Conservation (phyloP, 1,139 yeast genomes). For the Zygotorulaspora mrakii region DNA sequence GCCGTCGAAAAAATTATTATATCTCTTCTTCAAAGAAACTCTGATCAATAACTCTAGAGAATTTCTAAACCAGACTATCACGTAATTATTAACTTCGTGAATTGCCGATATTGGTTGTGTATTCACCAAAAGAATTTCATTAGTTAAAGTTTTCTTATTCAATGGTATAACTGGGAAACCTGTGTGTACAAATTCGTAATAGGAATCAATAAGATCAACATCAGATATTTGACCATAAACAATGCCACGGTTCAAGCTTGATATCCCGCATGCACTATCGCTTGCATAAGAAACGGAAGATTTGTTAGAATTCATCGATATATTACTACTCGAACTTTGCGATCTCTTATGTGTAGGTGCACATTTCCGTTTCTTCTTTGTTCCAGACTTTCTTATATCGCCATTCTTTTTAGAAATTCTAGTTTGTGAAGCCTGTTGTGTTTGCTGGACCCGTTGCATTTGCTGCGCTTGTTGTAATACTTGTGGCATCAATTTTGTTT, state of each 20-base stretch:
- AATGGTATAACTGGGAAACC: conserved; percentile 58
- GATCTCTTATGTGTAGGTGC: conserved; percentile 7
- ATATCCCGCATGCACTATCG: conserved; percentile 1
- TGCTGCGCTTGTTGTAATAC: no score
- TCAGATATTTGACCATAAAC: conserved; percentile 33
- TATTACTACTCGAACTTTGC: conserved; percentile 8
- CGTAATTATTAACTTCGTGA: conserved; percentile 41
- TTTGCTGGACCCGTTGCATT: no score
- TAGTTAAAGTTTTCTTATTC: conserved; percentile 40
- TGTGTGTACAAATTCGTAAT: conserved; percentile 53
- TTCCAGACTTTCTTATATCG: not conserved
- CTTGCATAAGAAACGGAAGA: conserved; percentile 11
- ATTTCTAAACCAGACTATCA: conserved; percentile 50
- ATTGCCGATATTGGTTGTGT: conserved; percentile 37
- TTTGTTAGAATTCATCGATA: conserved; percentile 15
- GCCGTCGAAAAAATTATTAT: conserved; percentile 19
- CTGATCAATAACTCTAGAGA: conserved; percentile 47
- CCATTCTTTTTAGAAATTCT: not conserved
- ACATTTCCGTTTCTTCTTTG: conserved; percentile 12
- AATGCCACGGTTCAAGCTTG: conserved; percentile 10
- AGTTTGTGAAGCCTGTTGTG: no score
- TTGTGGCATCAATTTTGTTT: no score
- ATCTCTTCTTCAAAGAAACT: conserved; percentile 39
- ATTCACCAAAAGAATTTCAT: conserved; percentile 36
- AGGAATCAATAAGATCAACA: conserved; percentile 38